Base-by-base conservation (phyloP, 129 eudicot genomes). In the Lactuca sativa region DNA sequence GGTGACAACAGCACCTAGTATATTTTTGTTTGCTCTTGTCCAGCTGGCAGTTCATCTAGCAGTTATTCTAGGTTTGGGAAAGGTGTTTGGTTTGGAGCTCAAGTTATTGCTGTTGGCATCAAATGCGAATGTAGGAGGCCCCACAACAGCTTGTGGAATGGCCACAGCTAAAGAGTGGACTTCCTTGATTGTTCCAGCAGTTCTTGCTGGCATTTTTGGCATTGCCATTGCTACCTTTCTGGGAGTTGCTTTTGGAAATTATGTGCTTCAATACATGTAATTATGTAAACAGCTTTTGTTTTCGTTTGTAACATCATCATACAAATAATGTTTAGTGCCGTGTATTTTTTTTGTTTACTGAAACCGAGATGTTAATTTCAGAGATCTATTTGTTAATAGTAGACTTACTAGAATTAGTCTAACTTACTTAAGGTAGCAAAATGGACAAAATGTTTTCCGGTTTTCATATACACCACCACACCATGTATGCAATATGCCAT, bases 111-210 rank as follows among this genome's bases (percentile, higher is more conserved):
- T 91, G 61, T 53, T 88, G 38, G 97, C 95, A 16, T 92, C 97
- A 6, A 92, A 92, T 70, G 97, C 96, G 9, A 92, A 88, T 25
- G 87, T 92, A 30, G 96, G 96, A 33, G 95, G 96, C 9, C 97
- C 97, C 0, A 88, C 96, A 53, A 92, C 96, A 59, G 97, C 97
- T 37, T 82, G 95, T 61, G 95, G 96, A 48, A 92, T 92, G 97
- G 96, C 95, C 9, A 92, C 88, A 11, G 83, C 91, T 18, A 92
- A 92, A 80, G 96, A 93, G 33, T 88, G 97, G 97, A 76, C 51
- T 56, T 82, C 96, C 14, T 54, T 92, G 44, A 75, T 91, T n/a
- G 87, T 88, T 52, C 93, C 96, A 21, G 80, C 84, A 15, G 78
- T 92, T 78, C 91, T 92, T 73, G 95, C 86, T 25, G 97, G 96